Base-by-base conservation (phyloP, 2,329 filamentous ascomycete genomes). In the Fusarium sambucinum region DNA sequence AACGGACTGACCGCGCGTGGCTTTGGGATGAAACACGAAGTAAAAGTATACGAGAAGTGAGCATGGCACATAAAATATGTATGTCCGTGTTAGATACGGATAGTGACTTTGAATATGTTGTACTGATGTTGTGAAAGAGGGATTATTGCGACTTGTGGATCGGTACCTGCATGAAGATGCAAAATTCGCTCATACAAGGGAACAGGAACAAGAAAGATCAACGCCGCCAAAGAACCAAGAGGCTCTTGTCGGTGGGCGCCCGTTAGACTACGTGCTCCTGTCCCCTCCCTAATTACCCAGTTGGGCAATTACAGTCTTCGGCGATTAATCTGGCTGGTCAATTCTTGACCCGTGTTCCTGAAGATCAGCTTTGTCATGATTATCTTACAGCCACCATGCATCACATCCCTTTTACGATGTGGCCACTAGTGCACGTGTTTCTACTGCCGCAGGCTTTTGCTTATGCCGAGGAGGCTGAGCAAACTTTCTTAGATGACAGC, bases 311-410 rank as follows among this genome's bases (percentile, higher is more conserved):
- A 46, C 27, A 58, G 17, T 42, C 40, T 40, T 55, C 48, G 51
- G 66, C 52, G 60, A 55, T 42, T 51, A 54, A 65, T 53, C 52
- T 69, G 56, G 66, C 60, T 66, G 66, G 66, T 45, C 47, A 35
- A 52, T 27, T 48, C 25, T 16, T 27, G 51, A 40, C 13, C 47
- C 25, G 23, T 50, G 32, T 50, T 40, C 40, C 25, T 32, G 38
- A 50, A 41, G 66, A 66, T 68, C 55, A 51, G 55, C 57, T 51
- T 50, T 50, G 44, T 38, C 21, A 48, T 38, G 48, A 29, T 33
- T 37, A 55, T 33, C 32, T 54, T 50, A 32, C 21, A 57, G 30
- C 27, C 50, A 44, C 42, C 29, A n/a, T n/a, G n/a, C 35, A 44
- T 44, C 27, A 19, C 13, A 42, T 57, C 29, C 27, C 30, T 46